A percentile compares a stretch with the other conserved stretches of the same genome.
Conservation (phyloP, 2,329 filamentous ascomycete species). For the Fusarium sp. region DNA sequence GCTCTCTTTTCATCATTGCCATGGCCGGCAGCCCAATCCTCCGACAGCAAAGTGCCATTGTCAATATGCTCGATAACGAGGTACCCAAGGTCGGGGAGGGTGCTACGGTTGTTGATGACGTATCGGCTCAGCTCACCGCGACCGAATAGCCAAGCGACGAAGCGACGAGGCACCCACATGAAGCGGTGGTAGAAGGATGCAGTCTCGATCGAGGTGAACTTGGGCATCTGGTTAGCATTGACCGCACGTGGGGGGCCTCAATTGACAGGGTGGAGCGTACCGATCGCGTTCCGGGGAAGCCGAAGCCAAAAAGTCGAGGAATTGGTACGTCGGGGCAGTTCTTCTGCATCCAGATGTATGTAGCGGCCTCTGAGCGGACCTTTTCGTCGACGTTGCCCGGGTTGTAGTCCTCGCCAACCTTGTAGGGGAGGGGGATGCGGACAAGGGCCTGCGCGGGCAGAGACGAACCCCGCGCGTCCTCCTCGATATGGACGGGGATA, state of each 20-base stretch:
- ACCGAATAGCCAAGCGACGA: not conserved
- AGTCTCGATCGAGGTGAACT: constrained; percentile 17
- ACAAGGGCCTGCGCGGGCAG: constrained; percentile 29
- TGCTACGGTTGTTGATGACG: constrained; percentile 4
- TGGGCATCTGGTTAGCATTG: not conserved
- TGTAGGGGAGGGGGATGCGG: constrained; percentile 50
- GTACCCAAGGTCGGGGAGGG: constrained; percentile 15
- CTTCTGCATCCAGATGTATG: constrained; percentile 36
- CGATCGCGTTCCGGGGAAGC: constrained; percentile 25
- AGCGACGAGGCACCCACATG: constrained; percentile 7
- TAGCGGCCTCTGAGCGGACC: constrained; percentile 45
- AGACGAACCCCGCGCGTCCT: not conserved
- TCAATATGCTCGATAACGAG: constrained; percentile 16
- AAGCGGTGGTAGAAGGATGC: constrained; percentile 9
- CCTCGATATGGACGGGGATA: constrained; percentile 42
- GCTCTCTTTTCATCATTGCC: not conserved
- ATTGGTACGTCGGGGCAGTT: constrained; percentile 41
- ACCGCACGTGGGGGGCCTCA: not conserved
- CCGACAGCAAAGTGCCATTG: constrained; percentile 32
- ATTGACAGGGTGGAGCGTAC: constrained; percentile 3
- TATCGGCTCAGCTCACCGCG: not conserved
- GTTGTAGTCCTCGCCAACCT: constrained; percentile 51
- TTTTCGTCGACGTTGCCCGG: constrained; percentile 59
- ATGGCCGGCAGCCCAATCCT: constrained; percentile 22
- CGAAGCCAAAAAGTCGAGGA: constrained; percentile 38